Percentiles rank a stretch among this genome's conserved stretches.
phyloP scores from a whole-genome alignment of 2,329 filamentous ascomycete genomes.

The Drechslerella dactyloides region DNA sequence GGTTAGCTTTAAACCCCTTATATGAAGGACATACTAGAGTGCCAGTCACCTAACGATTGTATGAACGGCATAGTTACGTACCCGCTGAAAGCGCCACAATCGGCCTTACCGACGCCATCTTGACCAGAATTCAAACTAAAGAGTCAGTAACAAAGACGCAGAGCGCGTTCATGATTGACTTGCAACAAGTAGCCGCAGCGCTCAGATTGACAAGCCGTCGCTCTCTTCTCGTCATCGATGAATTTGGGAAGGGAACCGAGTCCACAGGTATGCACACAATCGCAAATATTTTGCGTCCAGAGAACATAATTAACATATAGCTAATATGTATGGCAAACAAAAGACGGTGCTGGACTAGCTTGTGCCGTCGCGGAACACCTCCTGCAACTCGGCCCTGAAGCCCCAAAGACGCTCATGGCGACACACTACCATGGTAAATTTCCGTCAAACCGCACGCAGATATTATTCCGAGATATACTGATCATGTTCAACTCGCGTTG shows the following conservation, averaged over 20 bases:
- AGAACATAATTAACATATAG: not conserved
- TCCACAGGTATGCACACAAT: constrained; percentile 60
- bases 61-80: constrained; percentile 70
- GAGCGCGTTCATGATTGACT: constrained; percentile 77
- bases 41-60: not conserved
- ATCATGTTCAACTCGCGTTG: too few relatives aligned
- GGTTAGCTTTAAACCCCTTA: constrained; percentile 55
- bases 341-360: constrained; percentile 70
- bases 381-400: constrained; percentile 59
- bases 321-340: not conserved
- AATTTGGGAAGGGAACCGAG: constrained; percentile 78
- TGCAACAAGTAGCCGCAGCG: constrained; percentile 83
- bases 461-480: not conserved
- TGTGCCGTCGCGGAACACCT: constrained; percentile 68
- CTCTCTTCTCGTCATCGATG: constrained; percentile 87
- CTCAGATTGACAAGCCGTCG: constrained; percentile 74
- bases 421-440: constrained; percentile 65
- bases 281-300: not conserved
- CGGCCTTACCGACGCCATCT: constrained; percentile 88
- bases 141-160: constrained; percentile 70
- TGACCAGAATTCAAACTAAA: constrained; percentile 62
- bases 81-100: constrained; percentile 78
- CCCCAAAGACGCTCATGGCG: constrained; percentile 67
- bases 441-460: not conserved
- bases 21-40: not conserved